These are phyloP conservation scores for Tilletia walkeri DNA, from an alignment of 1,284 basidiomycete genomes.

Conservation along the genomic window DNA sequence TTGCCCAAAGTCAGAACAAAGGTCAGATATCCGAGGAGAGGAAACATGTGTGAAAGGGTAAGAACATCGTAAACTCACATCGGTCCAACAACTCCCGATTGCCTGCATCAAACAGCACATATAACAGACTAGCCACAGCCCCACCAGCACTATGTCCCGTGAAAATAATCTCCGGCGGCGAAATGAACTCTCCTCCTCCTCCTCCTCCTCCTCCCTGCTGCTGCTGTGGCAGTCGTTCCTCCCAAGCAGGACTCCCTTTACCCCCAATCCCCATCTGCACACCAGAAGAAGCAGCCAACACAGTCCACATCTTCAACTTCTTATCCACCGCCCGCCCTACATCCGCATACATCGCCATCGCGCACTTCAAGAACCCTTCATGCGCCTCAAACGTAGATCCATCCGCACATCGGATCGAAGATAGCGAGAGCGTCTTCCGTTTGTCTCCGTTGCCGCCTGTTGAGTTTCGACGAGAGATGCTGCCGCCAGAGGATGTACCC, in stretches of 20 bases:
- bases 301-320: slow-evolving; percentile 10
- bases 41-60: neutral
- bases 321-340: slow-evolving; percentile 11
- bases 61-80: neutral
- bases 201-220: neutral
- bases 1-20: neutral
- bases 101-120: slow-evolving; percentile 11
- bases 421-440: neutral
- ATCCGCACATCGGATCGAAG: slow-evolving; percentile 9
- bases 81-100: slow-evolving; percentile 4
- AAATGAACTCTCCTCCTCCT: neutral
- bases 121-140: slow-evolving; percentile 3
- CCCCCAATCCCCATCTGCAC: neutral
- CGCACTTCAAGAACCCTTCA: slow-evolving; percentile 10
- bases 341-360: slow-evolving; percentile 9
- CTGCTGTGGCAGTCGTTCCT: neutral
- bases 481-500: neutral
- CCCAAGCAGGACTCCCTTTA: neutral
- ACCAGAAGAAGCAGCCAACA: neutral
- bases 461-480: neutral
- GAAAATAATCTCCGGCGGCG: slow-evolving; percentile 5
- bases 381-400: neutral
- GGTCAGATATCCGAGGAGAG: no score
- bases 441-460: neutral
- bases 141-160: slow-evolving; percentile 15